Evolutionary conservation across 495 filamentous ascomycete species (phyloP).

Genomic region (Cercophora sp.): DNA sequence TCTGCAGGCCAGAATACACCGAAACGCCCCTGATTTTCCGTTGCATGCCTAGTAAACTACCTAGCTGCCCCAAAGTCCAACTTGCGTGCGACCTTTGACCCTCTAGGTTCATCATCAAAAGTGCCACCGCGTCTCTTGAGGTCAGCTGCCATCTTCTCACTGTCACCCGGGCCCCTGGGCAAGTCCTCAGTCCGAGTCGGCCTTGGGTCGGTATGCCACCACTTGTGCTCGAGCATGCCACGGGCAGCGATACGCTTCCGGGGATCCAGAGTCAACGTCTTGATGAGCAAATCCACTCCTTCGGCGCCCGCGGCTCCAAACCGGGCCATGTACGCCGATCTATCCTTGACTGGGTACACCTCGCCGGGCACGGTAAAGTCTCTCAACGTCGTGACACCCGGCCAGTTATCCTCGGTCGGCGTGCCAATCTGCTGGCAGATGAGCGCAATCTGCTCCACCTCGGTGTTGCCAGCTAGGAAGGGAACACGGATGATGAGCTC

Average conservation of each 20-base stretch:
- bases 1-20: too few relatives aligned
- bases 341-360: slow-evolving; percentile 56
- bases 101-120: slow-evolving; percentile 46
- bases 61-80: slow-evolving; percentile 68
- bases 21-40: too few relatives aligned
- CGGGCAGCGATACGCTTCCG: slow-evolving; percentile 71
- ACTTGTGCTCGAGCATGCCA: slow-evolving; percentile 73
- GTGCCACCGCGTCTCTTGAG: slow-evolving; percentile 76
- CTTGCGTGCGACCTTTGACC: slow-evolving; percentile 74
- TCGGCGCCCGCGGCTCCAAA: slow-evolving; percentile 76
- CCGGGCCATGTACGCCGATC: slow-evolving; percentile 61
- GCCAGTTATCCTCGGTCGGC: slow-evolving; percentile 92
- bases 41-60: not conserved
- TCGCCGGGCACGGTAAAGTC: slow-evolving; percentile 66
- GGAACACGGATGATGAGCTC: slow-evolving; percentile 81
- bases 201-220: slow-evolving; percentile 79
- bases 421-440: slow-evolving; percentile 85
- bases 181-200: slow-evolving; percentile 82
- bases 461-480: slow-evolving; percentile 64
- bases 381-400: slow-evolving; percentile 78
- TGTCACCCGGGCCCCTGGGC: slow-evolving; percentile 59
- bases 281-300: slow-evolving; percentile 82
- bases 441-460: slow-evolving; percentile 73
- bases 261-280: slow-evolving; percentile 82
- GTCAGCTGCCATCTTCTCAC: slow-evolving; percentile 76